Evolutionary conservation across 2,329 filamentous ascomycete genomes (phyloP).

Genomic region (Alternaria atra): DNA sequence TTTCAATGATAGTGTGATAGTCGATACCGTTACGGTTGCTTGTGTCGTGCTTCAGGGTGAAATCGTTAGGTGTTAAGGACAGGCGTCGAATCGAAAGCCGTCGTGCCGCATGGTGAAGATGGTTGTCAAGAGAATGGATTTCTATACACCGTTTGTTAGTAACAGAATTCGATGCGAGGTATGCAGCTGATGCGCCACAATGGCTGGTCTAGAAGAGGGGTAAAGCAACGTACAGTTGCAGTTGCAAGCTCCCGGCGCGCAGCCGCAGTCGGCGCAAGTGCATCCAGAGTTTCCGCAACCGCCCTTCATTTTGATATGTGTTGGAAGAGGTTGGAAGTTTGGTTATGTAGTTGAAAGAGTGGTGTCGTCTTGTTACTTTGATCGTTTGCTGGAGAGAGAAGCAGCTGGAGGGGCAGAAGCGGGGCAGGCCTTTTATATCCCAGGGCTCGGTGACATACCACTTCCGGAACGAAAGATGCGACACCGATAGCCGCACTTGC

Average conservation of each 20-base stretch:
- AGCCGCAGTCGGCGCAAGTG: conserved; percentile 48
- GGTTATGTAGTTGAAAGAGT: conserved; percentile 10
- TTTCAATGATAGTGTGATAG: background rate
- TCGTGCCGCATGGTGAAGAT: background rate
- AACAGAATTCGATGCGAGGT: background rate
- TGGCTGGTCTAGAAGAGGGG: background rate
- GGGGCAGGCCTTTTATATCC: conserved; percentile 28
- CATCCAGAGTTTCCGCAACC: conserved; percentile 48
- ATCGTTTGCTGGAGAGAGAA: conserved; percentile 17
- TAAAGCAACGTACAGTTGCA: conserved; percentile 30
- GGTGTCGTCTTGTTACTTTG: conserved; percentile 15
- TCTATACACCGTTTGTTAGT: background rate
- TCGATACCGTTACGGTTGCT: conserved; percentile 2
- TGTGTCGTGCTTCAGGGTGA: conserved; percentile 1
- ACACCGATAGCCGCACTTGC: conserved; percentile 32
- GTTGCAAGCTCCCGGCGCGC: conserved; percentile 44
- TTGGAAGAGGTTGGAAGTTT: conserved; percentile 16
- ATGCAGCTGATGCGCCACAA: background rate
- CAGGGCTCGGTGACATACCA: conserved; percentile 19
- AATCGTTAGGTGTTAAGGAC: conserved; percentile 8
- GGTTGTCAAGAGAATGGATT: background rate
- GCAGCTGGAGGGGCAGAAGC: conserved; percentile 21
- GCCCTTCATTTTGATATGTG: conserved; percentile 40
- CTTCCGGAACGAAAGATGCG: conserved; percentile 17
- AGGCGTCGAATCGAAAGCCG: conserved; percentile 8